Conservation (phyloP, 2,329 filamentous ascomycete genomes). For the Ceratocystis colombiana region DNA sequence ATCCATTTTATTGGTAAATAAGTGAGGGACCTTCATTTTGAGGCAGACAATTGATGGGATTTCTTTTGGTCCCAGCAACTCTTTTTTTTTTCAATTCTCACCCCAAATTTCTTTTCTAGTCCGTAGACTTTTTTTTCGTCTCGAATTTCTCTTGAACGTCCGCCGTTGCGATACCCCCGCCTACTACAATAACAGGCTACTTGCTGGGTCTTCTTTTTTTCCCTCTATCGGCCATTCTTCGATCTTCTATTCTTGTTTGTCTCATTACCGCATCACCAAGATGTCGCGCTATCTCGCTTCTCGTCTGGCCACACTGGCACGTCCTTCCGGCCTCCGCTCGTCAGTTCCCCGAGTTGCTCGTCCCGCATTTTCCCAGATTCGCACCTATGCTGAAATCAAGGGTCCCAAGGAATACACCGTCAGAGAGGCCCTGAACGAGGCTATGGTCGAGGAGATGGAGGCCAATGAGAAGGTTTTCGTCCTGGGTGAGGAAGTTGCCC, state of each 20-base stretch:
- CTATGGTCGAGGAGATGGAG: constrained; percentile 94
- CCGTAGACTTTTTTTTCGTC: constrained; percentile 20
- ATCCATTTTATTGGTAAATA: constrained; percentile 4
- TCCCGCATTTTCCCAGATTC: constrained; percentile 35
- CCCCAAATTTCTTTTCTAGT: constrained; percentile 15
- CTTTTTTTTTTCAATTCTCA: constrained; percentile 18
- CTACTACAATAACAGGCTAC: constrained; percentile 14
- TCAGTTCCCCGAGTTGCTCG: constrained; percentile 22
- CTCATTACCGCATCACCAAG: constrained; percentile 13
- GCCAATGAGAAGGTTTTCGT: constrained; percentile 89
- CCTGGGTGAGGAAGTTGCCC: constrained; percentile 94
- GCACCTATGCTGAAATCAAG: constrained; percentile 46
- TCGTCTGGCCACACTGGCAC: constrained; percentile 24
- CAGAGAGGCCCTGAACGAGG: constrained; percentile 94
- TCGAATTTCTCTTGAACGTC: constrained; percentile 16
- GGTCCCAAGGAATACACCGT: constrained; percentile 90
- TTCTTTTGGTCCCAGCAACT: constrained; percentile 17
- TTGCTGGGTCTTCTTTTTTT: constrained; percentile 11
- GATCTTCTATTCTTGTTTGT: constrained; percentile 1
- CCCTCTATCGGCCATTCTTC: constrained; percentile 2
- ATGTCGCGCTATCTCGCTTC: constrained; percentile 26
- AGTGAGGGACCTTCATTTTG: constrained; percentile 19
- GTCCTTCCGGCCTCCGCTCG: constrained; percentile 21
- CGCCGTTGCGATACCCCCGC: constrained; percentile 22
- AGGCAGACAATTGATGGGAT: constrained; percentile 22